Percentiles rank a stretch among this genome's conserved stretches.
These are phyloP conservation scores for Flaveria trinervia DNA, from an alignment of 129 eudicot genomes.

Conservation along the genomic window DNA sequence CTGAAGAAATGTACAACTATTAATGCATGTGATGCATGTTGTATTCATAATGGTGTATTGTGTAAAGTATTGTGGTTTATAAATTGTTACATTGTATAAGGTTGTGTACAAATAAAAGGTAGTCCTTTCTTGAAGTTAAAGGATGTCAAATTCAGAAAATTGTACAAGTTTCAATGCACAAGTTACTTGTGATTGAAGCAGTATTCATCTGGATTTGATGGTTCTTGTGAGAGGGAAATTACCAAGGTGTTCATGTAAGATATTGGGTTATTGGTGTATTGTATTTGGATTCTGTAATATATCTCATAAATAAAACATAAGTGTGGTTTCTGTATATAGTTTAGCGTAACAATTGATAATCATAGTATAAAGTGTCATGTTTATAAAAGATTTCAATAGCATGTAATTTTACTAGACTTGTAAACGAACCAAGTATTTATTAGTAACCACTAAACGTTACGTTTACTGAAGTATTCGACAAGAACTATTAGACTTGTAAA, in stretches of 20 bases:
- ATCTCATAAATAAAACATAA: slow-evolving; percentile 3
- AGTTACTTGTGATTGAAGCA: background rate
- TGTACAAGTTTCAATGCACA: slow-evolving; percentile 14
- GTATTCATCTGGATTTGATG: background rate
- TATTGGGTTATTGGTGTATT: background rate
- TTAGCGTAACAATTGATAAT: background rate
- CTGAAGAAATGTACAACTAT: background rate
- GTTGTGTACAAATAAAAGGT: background rate
- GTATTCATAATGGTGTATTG: background rate
- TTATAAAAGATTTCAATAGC: no score
- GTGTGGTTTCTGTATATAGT: background rate
- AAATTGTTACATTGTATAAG: slow-evolving; percentile 6
- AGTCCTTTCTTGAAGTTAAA: slow-evolving; percentile 6
- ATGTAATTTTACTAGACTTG: no score
- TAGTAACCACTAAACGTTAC: no score
- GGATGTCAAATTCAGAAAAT: slow-evolving; percentile 18
- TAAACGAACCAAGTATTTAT: no score
- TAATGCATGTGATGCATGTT: slow-evolving; percentile 14
- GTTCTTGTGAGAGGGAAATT: background rate
- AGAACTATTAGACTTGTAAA: no score
- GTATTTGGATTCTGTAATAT: slow-evolving; percentile 20
- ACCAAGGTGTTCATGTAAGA: slow-evolving; percentile 30
- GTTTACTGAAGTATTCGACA: no score
- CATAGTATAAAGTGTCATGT: background rate
- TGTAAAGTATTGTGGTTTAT: slow-evolving; percentile 10